Percentiles rank a stretch among this genome's conserved stretches.
Evolutionary conservation across 768 basidiomycete species (phyloP).

Genomic region (Leccinum broughii): DNA sequence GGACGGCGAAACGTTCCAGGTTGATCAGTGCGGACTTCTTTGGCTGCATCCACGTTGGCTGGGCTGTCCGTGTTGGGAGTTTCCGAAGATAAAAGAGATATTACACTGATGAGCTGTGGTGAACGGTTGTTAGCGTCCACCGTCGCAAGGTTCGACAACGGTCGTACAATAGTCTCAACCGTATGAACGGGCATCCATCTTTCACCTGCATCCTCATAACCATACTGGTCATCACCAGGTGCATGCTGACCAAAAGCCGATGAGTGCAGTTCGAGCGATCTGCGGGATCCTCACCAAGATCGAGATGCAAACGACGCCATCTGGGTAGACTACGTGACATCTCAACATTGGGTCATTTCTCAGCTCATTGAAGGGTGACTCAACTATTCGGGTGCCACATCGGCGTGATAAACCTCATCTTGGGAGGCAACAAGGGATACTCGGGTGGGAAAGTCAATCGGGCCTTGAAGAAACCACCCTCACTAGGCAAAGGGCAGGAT

Average conservation of each 20-base stretch:
- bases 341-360: background rate
- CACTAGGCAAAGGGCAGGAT: slow-evolving; percentile 47
- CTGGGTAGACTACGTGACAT: slow-evolving; percentile 71
- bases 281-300: slow-evolving; percentile 64
- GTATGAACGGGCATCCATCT: slow-evolving; percentile 98
- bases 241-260: slow-evolving; percentile 60
- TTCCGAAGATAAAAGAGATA: slow-evolving; percentile 92
- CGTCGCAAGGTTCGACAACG: background rate
- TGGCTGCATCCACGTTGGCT: slow-evolving; percentile 95
- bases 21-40: slow-evolving; percentile 70
- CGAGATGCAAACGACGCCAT: slow-evolving; percentile 94
- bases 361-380: slow-evolving; percentile 27
- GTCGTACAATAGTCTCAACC: slow-evolving; percentile 88
- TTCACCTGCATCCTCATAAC: slow-evolving; percentile 96
- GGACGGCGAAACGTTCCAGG: slow-evolving; percentile 43
- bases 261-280: slow-evolving; percentile 1
- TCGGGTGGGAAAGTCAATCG: slow-evolving; percentile 86
- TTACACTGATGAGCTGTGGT: slow-evolving; percentile 87
- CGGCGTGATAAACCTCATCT: slow-evolving; percentile 93
- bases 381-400: slow-evolving; percentile 99
- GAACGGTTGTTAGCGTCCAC: slow-evolving; percentile 1
- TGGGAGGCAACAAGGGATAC: slow-evolving; percentile 88
- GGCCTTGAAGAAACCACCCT: slow-evolving; percentile 96
- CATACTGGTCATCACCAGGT: slow-evolving; percentile 94
- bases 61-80: slow-evolving; percentile 90